Evolutionary conservation across 2,329 filamentous ascomycete species (phyloP).

Genomic region (Monilinia laxa): DNA sequence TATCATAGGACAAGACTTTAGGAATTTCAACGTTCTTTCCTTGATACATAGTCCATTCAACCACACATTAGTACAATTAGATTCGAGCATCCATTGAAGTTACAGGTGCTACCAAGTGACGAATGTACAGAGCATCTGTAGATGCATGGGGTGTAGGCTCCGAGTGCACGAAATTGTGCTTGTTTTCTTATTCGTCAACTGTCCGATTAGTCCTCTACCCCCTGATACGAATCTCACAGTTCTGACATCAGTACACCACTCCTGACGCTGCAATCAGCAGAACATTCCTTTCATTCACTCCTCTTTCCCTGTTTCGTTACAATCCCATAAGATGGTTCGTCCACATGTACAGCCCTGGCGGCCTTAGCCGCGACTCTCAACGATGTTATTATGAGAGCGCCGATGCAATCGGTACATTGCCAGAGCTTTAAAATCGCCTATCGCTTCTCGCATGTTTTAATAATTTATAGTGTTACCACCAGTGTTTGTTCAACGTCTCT

Average conservation of each 20-base stretch:
- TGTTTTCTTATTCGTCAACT: neutral
- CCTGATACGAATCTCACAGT: conserved; percentile 1
- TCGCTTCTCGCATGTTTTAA: neutral
- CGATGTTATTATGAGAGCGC: neutral
- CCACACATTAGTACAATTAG: neutral
- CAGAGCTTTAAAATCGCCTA: neutral
- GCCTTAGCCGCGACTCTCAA: neutral
- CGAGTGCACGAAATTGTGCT: neutral
- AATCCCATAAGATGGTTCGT: neutral
- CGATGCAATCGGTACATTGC: neutral
- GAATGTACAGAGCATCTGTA: neutral
- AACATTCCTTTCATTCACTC: neutral
- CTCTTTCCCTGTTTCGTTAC: neutral
- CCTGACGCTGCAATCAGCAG: neutral
- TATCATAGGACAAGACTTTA: neutral
- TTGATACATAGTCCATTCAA: neutral
- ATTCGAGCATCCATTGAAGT: neutral
- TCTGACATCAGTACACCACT: neutral
- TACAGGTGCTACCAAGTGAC: neutral
- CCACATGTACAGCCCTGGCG: neutral
- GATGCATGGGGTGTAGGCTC: neutral
- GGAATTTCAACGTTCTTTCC: neutral
- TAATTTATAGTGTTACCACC: neutral
- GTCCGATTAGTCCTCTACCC: neutral
- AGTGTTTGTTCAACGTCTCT: neutral